Conservation (phyloP, 202 grass and related monocot genomes). For the Musa balbisiana region DNA sequence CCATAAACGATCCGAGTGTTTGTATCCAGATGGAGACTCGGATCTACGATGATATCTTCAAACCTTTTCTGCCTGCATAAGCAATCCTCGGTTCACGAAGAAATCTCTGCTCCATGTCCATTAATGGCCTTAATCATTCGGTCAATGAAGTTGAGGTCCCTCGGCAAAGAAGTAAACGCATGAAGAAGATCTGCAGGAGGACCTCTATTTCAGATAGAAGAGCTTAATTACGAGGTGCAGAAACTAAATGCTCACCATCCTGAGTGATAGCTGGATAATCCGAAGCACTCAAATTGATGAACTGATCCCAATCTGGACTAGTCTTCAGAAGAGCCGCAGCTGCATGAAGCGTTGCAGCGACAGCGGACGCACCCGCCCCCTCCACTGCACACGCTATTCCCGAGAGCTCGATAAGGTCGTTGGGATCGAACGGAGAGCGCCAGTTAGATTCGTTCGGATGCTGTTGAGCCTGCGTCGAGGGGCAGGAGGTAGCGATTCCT, state of each 20-base stretch:
- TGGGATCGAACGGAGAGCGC: not conserved
- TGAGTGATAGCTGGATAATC: conserved; percentile 90
- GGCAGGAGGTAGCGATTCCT: not conserved
- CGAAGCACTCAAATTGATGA: conserved; percentile 81
- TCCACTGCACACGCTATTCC: conserved; percentile 22
- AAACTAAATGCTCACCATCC: conserved; percentile 47
- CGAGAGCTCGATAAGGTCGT: not conserved
- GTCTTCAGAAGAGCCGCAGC: conserved; percentile 45
- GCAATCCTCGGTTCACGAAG: conserved; percentile 24
- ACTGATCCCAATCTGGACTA: conserved; percentile 71
- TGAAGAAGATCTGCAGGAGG: conserved; percentile 68
- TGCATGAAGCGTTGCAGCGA: conserved; percentile 67
- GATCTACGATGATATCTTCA: conserved; percentile 69
- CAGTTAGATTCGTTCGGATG: not conserved
- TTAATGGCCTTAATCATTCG: conserved; percentile 45
- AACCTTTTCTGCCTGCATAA: conserved; percentile 57
- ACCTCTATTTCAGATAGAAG: conserved; percentile 7
- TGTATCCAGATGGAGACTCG: conserved; percentile 1
- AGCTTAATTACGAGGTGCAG: not conserved
- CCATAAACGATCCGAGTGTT: not conserved
- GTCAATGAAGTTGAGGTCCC: conserved; percentile 79
- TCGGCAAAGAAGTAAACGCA: conserved; percentile 72
- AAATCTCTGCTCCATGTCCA: no score
- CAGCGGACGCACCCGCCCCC: conserved; percentile 44
- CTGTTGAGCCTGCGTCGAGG: not conserved